These are phyloP conservation scores for Backusella westeae DNA, from an alignment of 192 early-diverging fungal genomes.

Conservation along the genomic window DNA sequence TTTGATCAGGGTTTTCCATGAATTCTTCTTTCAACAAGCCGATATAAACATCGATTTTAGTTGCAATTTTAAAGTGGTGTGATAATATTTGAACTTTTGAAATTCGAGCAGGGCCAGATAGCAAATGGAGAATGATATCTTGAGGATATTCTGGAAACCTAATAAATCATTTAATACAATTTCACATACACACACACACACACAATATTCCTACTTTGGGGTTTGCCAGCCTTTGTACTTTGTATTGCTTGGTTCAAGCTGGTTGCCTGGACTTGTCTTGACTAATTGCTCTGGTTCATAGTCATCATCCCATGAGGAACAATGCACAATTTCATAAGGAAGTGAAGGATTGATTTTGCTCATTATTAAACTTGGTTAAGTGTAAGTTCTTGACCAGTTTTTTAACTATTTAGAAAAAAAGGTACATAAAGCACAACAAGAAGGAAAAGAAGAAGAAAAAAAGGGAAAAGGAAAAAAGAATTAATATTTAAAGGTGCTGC, in stretches of 20 bases:
- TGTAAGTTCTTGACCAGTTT: neutral
- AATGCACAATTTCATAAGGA: conserved; percentile 27
- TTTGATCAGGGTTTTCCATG: neutral
- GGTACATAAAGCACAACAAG: neutral
- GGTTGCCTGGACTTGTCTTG: conserved; percentile 28
- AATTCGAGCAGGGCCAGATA: conserved; percentile 52
- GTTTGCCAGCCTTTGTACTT: conserved; percentile 51
- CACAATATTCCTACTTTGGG: conserved; percentile 32
- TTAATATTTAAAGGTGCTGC: neutral
- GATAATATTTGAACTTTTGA: conserved; percentile 68
- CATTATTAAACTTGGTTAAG: neutral
- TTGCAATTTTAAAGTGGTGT: conserved; percentile 79
- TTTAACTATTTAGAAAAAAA: neutral
- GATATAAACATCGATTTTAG: conserved; percentile 68
- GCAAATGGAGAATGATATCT: conserved; percentile 57
- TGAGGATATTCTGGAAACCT: conserved; percentile 57
- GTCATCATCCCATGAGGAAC: conserved; percentile 42
- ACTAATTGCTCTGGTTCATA: conserved; percentile 44
- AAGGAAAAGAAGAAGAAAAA: neutral
- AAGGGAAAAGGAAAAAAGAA: neutral
- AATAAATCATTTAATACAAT: neutral
- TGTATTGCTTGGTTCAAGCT: conserved; percentile 10
- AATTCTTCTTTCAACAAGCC: conserved; percentile 32
- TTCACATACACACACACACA: neutral
- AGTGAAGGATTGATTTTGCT: neutral